A percentile compares a stretch with the other conserved stretches of the same genome.
These are phyloP conservation scores for Tagetes patula DNA, from an alignment of 129 eudicot species.

Conservation along the genomic window DNA sequence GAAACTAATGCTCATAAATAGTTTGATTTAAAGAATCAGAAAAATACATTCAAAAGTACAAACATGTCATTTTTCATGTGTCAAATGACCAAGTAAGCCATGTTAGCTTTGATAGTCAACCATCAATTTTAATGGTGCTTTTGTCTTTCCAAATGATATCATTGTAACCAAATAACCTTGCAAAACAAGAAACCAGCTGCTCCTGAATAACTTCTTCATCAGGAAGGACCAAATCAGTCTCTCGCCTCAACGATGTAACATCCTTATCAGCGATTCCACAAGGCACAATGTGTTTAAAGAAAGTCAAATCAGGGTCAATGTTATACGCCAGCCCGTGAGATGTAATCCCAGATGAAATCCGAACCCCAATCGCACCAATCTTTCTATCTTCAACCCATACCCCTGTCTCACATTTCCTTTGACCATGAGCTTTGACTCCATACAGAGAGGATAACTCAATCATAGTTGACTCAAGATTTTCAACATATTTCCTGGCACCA, in stretches of 20 bases:
- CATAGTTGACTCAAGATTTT: conserved; percentile 87
- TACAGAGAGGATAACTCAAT: conserved; percentile 74
- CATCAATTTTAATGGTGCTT: conserved; percentile 15
- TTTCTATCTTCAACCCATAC: conserved; percentile 95
- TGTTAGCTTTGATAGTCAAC: conserved; percentile 16
- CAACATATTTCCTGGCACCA: conserved; percentile 93
- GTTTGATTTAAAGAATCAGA: conserved; percentile 7
- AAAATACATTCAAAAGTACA: conserved; percentile 12
- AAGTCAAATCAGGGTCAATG: conserved; percentile 78
- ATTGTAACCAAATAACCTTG: conserved; percentile 50
- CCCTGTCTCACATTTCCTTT: conserved; percentile 73
- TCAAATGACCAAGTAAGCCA: conserved; percentile 5
- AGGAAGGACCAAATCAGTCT: conserved; percentile 53
- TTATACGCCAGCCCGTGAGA: conserved; percentile 95
- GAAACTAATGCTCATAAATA: not conserved
- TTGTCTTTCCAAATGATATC: conserved; percentile 51
- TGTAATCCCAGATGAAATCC: conserved; percentile 81
- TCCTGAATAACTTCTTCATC: conserved; percentile 67
- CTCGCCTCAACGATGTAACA: conserved; percentile 75
- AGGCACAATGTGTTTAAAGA: conserved; percentile 86
- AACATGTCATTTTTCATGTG: not conserved
- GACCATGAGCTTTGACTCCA: conserved; percentile 73
- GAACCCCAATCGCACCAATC: conserved; percentile 95
- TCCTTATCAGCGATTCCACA: conserved; percentile 93
- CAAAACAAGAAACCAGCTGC: conserved; percentile 71